A percentile compares a stretch with the other conserved stretches of the same genome.
phyloP scores from a whole-genome alignment of 306 rosid species.

The Vicia sativa region DNA sequence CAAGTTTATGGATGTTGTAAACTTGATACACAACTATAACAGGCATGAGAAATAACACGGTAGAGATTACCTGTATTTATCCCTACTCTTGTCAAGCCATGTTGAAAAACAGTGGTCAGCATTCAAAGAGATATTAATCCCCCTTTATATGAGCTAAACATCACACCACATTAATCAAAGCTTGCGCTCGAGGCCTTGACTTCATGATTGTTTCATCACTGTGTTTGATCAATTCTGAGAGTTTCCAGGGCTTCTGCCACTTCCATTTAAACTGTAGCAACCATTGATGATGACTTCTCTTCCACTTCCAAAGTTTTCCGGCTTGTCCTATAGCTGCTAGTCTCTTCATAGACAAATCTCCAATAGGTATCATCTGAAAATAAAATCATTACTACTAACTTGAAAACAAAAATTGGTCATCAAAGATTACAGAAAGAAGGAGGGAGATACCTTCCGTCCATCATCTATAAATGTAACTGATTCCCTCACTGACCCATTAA shows the following conservation, averaged over 20 bases:
- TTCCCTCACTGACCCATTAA: constrained; percentile 60
- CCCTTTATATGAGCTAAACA: constrained; percentile 20
- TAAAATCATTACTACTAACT: constrained; percentile 35
- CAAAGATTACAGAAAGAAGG: constrained; percentile 16
- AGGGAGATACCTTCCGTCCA: constrained; percentile 54
- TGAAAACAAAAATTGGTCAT: constrained; percentile 24
- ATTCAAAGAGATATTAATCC: constrained; percentile 25
- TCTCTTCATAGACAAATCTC: constrained; percentile 71
- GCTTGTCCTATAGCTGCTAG: constrained; percentile 72
- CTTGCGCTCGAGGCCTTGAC: constrained; percentile 62
- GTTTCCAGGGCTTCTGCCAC: constrained; percentile 95
- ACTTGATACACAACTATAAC: not conserved
- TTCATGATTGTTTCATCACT: constrained; percentile 81
- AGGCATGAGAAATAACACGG: not conserved
- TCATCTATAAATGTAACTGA: constrained; percentile 56
- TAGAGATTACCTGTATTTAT: constrained; percentile 51
- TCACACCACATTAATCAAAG: constrained; percentile 52
- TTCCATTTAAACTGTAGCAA: constrained; percentile 88
- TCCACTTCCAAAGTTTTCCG: constrained; percentile 87
- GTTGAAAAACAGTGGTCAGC: constrained; percentile 36
- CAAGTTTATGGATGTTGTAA: not conserved
- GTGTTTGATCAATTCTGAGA: constrained; percentile 92
- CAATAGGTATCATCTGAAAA: constrained; percentile 73
- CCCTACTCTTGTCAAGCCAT: constrained; percentile 37
- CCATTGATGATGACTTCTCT: constrained; percentile 96